Base-by-base conservation (phyloP, 805 yeast genomes). In the Ogataea ganodermae region DNA sequence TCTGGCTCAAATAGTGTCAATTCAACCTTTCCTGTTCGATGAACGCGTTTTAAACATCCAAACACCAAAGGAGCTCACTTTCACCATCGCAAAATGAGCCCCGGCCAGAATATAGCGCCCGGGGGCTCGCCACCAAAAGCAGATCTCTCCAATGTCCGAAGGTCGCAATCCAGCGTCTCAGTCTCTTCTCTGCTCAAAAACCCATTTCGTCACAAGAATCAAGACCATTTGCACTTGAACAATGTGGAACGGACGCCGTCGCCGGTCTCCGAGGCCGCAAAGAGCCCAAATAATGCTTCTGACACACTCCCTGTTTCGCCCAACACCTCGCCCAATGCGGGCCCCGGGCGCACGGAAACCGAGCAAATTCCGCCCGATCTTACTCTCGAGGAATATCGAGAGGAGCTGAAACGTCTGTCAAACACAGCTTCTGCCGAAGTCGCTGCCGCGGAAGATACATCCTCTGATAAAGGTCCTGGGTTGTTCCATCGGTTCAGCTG, bases 311-410 rank as follows among this genome's bases (percentile, higher is more conserved):
- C 48, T 33, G 18, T 14, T 10, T 24, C 33, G 7, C 35, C 30
- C 24, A 27, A 42, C 21, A 14, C 44, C 17, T 42, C 45, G 13
- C 26, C 26, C 9, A 45, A 38, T n/a, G 32, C 18, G 20, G 40
- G 18, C 23, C 17, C 21, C 21, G 36, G 10, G 10, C 23, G 21
- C 36, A 30, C 17, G 37, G 35, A 3, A 33, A 18, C 36, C 17
- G 23, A 9, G 13, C 36, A 31, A 10, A 32, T 42, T 3, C 48
- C 50, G 12, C 48, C 39, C 3, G 63, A 56, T 27, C 17, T 58
- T 4, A 60, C 66, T 3, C 49, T 61, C 22, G 60, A 60, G 42
- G 61, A 60, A 35, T 60, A 60, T 36, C 50, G 65, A 27, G 54
- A 47, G 16, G 58, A 59, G 37, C 35, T 60, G 13, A 53, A 53